These are phyloP conservation scores for Trichoderma breve DNA, from an alignment of 2,329 filamentous ascomycete genomes.

Conservation along the genomic window DNA sequence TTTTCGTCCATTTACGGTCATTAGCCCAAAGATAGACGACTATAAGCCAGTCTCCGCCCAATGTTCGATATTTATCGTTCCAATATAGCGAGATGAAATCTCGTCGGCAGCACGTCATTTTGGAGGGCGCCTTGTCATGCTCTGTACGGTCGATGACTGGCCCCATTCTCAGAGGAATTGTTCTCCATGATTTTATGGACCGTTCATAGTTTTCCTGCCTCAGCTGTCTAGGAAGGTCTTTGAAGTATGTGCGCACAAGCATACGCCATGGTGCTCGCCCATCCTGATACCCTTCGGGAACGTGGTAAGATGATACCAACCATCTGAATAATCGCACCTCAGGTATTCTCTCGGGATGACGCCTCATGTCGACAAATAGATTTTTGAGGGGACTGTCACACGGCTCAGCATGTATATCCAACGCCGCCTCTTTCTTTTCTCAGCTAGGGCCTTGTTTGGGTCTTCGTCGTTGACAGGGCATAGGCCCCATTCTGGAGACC, in stretches of 20 bases:
- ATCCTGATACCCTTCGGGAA: neutral
- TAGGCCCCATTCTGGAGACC: neutral
- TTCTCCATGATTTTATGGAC: neutral
- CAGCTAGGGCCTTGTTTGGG: neutral
- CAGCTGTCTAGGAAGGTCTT: neutral
- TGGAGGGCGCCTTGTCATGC: neutral
- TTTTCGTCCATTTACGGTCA: neutral
- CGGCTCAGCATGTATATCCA: neutral
- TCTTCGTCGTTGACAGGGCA: neutral
- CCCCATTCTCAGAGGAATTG: neutral
- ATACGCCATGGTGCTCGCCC: constrained; percentile 1
- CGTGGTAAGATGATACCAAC: neutral
- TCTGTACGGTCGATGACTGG: neutral
- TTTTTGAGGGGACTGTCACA: neutral
- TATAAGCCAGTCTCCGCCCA: neutral
- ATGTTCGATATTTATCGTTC: neutral
- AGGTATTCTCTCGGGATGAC: neutral
- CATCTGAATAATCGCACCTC: neutral
- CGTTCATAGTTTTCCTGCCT: neutral
- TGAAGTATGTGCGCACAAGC: neutral
- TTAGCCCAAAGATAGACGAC: constrained; percentile 1
- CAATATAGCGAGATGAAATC: neutral
- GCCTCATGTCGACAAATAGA: neutral
- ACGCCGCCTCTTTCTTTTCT: neutral
- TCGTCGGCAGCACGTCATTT: neutral